Base-by-base conservation (phyloP, 192 early-diverging fungal species). In the Lobulomyces angularis region DNA sequence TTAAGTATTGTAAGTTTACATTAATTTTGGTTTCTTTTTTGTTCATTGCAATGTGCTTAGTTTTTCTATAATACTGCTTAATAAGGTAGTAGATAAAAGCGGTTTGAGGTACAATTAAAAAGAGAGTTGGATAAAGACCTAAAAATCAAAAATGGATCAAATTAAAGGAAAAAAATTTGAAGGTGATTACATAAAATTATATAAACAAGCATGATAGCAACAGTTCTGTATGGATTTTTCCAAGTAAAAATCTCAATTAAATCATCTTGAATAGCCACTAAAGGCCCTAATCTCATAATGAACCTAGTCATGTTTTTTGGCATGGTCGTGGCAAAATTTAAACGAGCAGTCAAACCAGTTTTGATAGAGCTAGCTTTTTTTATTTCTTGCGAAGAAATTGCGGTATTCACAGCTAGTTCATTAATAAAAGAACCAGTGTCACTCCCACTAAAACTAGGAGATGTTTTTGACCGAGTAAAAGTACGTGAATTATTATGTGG, bases 221-320 rank as follows among this genome's bases (percentile, higher is more conserved):
- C 38, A 0, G 80, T 80, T 50, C 74, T 67, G 27, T 75, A 48
- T 0, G 80, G 61, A 37, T 80, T 77, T 44, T 80, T 71, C 84
- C 83, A 86, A 8, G 62, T 67, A 37, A 86, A 42, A 12, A 86
- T 38, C 27, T 71, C 58, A n/a, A 65, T 58, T 29, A 82, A 50
- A 25, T 35, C 46, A 38, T 84, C 80, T 53, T 80, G 67, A 35
- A 70, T 60, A 22, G 52, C 64, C 46, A 86, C 80, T 29, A 83
- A 45, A 11, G 66, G 69, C 0, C 79, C 69, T 24, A 79, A 59
- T 28, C 78, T 62, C 28, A 73, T 56, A 0, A 81, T 75, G 50
- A 86, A 84, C 23, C 65, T 50, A 18, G 70, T 62, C 41, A 80
- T 81, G 45, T 85, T 85, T 29, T 70, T 66, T 1, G 71, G 68